phyloP scores from a whole-genome alignment of 345 rosid genomes.

The Toxicodendron radicans region DNA sequence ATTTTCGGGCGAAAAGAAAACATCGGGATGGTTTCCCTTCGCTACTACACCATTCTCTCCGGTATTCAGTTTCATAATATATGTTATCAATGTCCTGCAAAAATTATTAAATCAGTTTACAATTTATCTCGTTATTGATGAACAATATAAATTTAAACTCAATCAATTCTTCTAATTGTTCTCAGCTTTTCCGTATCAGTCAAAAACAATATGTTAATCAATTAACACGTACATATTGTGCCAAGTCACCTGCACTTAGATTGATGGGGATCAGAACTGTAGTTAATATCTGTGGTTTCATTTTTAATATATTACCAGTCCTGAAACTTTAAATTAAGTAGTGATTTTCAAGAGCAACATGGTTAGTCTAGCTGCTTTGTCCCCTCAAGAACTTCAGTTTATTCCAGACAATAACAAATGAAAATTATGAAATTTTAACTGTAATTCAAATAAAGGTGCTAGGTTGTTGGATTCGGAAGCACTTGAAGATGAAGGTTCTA shows the following conservation, averaged over 20 bases:
- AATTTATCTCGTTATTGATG: not conserved
- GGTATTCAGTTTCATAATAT: slow-evolving; percentile 77
- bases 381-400: not conserved
- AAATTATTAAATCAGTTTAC: slow-evolving; percentile 2
- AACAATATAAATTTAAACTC: not conserved
- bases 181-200: not conserved
- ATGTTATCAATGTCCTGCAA: slow-evolving; percentile 78
- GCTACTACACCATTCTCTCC: slow-evolving; percentile 95
- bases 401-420: not conserved
- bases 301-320: slow-evolving; percentile 1
- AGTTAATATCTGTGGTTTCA: not conserved
- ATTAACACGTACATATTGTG: slow-evolving; percentile 1
- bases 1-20: slow-evolving; percentile 96
- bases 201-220: too few species aligned
- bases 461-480: not conserved
- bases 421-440: not conserved
- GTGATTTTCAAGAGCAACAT: not conserved
- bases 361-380: not conserved
- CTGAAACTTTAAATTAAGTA: not conserved
- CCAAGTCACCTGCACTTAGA: not conserved
- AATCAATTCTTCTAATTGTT: not conserved
- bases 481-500: not conserved
- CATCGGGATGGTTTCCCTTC: slow-evolving; percentile 75
- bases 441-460: not conserved
- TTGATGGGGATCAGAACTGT: not conserved